Percentiles rank a stretch among this genome's conserved stretches.
These are phyloP conservation scores for Dryas alaskensis DNA, from an alignment of 306 rosid genomes.

Conservation along the genomic window DNA sequence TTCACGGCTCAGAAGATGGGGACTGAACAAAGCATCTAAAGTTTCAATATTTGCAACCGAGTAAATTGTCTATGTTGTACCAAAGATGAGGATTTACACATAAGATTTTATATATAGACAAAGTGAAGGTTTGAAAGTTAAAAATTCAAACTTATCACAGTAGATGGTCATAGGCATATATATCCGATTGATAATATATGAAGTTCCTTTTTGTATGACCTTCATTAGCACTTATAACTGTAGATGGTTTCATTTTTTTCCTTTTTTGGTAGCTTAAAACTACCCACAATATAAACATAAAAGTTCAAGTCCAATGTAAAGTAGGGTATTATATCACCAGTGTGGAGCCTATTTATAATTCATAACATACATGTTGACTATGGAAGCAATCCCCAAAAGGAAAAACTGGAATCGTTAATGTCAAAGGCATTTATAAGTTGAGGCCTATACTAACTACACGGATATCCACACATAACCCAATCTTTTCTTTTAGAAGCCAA, in stretches of 20 bases:
- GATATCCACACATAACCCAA: background rate
- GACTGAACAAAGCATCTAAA: constrained; percentile 26
- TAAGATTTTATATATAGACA: constrained; percentile 18
- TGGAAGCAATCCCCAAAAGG: background rate
- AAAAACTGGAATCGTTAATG: background rate
- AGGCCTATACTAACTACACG: background rate
- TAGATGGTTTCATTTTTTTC: background rate
- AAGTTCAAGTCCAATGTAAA: background rate
- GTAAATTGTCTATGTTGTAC: constrained; percentile 23
- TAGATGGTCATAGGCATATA: background rate
- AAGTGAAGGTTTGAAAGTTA: constrained; percentile 2
- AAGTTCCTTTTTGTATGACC: background rate
- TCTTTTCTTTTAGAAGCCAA: background rate
- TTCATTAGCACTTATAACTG: background rate
- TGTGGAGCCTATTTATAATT: background rate
- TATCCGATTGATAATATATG: background rate
- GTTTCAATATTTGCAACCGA: constrained; percentile 19
- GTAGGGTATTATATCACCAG: background rate
- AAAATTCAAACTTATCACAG: background rate
- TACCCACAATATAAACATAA: background rate
- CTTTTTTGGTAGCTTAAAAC: background rate
- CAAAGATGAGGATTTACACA: constrained; percentile 18
- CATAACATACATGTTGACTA: background rate
- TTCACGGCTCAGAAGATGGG: constrained; percentile 23
- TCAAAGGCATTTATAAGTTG: background rate